Base-by-base conservation (phyloP, 306 rosid genomes). In the Cyamopsis tetragonoloba region DNA sequence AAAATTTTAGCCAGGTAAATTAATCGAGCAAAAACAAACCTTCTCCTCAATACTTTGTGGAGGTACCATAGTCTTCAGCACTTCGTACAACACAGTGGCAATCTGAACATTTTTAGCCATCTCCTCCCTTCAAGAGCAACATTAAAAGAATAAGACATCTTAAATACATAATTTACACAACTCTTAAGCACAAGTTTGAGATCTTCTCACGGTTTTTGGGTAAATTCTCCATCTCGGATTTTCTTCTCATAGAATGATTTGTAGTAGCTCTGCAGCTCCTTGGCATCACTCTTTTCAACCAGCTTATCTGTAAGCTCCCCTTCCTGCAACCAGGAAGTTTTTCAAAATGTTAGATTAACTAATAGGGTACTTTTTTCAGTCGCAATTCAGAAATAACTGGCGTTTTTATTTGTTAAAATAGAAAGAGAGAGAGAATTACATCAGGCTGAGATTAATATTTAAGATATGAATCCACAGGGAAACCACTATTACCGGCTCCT, bases 51-150 rank as follows among this genome's bases (percentile, higher is more conserved):
- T 80, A 60, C 35, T 68, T n/a, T 23, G 3, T 4, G 32, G 0
- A 75, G 81, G 58, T 32, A 79, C 82, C 82, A 83, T 77, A 50
- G 85, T 81, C 83, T 64, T 84, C 81, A 95, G 85, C 66, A 85
- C 97, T 26, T 86, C 96, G 76, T 77, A 86, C 66, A 95, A 83
- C 5, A 88, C 97, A 0, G 83, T 66, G 41, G 97, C 97, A 80
- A 82, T 90, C 81, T 86, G 96, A 78, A 75, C 75, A 68, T 65
- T 73, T 81, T 80, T 90, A 32, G 88, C 89, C 91, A 90, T 90
- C 80, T 95, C 99, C 87, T 90, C 99, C 80, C 99, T 93, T 75
- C 80, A 86, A 58, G 57, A 66, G 32, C 41, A 72, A 60, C 46
- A 75, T 20, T 38, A 68, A 48, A 68, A 57, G 23, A 75, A 66